Evolutionary conservation across 768 basidiomycete genomes (phyloP), one percentile per base, ranked within the genome.

Genomic region (Candolleomyces aberdarensis): DNA sequence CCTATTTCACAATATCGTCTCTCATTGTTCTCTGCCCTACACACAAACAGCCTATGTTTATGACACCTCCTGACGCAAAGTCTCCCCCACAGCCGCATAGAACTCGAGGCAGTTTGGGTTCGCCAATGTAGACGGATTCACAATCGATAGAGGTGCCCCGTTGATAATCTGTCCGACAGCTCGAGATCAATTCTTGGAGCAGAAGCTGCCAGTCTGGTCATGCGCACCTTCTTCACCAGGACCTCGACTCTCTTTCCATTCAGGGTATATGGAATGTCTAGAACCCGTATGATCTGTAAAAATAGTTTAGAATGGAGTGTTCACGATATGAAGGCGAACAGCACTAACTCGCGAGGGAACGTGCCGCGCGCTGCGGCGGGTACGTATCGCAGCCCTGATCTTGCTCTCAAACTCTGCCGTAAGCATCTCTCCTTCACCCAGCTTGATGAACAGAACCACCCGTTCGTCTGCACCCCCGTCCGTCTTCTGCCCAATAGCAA

Each of bases 231-330:
- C 72, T 88, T 89, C 43, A 90, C 85, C 11, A 87, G 79, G 9
- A 91, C 88, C 71, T 92, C 91, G 50, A 93, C 89, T 47, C 87
- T 83, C 69, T 92, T 94, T 40, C 87, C 87, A 64, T 91, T 92
- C 62, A 92, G 73, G 20, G 91, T 94, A 69, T 92, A 88, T 4
- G 90, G 90, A 15, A 92, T 81, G 71, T 91, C 89, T 9, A 72
- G 63, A 15, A 85, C 85, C 71, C 89, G 86, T 26, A 92, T 77
- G 61, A 91, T 85, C 88, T 90, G 67, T 57, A 63, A 55, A 26
- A 59, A 15, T 13, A 59, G 60, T 54, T 56, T 54, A 65, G 59
- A 62, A 57, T 9, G 53, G 32, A 31, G 53, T 55, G 55, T 48
- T 50, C 26, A 32, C 39, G 10, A 31, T 20, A 57, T 22, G 46